Conservation (phyloP, 2,329 filamentous ascomycete species). For the Ophiocordyceps camponoti-saundersi region DNA sequence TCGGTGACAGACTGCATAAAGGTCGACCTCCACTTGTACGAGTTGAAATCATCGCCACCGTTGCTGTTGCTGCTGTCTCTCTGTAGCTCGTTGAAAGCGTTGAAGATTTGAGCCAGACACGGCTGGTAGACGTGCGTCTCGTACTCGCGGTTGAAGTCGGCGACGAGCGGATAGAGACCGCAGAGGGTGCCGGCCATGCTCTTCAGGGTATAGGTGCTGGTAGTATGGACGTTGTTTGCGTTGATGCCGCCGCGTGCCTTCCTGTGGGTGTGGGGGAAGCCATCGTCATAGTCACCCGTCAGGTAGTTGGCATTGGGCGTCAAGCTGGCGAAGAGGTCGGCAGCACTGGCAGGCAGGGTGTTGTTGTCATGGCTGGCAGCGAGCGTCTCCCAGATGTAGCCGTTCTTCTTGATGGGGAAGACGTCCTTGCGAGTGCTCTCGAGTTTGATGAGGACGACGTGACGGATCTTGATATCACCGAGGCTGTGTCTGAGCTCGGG, state of each 20-base stretch:
- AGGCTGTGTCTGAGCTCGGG: constrained; percentile 10
- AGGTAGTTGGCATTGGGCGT: constrained; percentile 15
- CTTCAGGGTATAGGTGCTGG: constrained; percentile 25
- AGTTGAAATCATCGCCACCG: constrained; percentile 5
- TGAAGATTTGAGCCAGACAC: constrained; percentile 22
- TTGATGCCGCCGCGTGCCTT: constrained; percentile 20
- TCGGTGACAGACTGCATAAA: constrained; percentile 17
- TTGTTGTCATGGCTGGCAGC: constrained; percentile 14
- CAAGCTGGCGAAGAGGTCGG: constrained; percentile 11
- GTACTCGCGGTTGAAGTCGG: constrained; percentile 25
- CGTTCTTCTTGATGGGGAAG: constrained; percentile 23
- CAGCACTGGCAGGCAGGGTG: constrained; percentile 12
- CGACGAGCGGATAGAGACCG: constrained; percentile 21
- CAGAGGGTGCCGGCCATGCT: constrained; percentile 23
- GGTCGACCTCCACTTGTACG: constrained; percentile 13
- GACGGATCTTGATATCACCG: constrained; percentile 18
- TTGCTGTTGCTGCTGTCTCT: constrained; percentile 1
- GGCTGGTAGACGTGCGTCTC: constrained; percentile 25
- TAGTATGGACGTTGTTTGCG: constrained; percentile 20
- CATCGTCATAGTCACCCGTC: constrained; percentile 17
- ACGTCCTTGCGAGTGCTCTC: constrained; percentile 27
- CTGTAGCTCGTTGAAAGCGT: constrained; percentile 13
- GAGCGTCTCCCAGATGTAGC: constrained; percentile 18
- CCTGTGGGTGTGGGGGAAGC: constrained; percentile 11
- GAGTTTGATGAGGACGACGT: constrained; percentile 22